Evolutionary conservation across 768 basidiomycete genomes (phyloP).

Genomic region (Chalciporus piperatus): DNA sequence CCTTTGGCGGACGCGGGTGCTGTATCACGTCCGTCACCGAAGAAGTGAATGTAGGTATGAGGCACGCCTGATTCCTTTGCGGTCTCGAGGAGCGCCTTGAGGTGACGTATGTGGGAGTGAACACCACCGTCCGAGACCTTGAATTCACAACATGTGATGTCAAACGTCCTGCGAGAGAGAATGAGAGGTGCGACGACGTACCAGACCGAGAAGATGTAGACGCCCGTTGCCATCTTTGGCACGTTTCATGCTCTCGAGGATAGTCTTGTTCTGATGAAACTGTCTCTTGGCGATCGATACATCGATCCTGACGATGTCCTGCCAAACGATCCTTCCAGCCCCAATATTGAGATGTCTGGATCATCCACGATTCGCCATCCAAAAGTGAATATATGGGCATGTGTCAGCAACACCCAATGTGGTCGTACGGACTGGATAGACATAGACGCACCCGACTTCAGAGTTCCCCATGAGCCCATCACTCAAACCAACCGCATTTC

Average conservation of each 20-base stretch:
- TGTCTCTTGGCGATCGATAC: constrained; percentile 85
- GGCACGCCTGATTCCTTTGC: constrained; percentile 85
- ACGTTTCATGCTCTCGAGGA: constrained; percentile 68
- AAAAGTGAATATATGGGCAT: too few relatives aligned
- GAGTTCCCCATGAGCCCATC: constrained; percentile 98
- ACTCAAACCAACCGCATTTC: constrained; percentile 86
- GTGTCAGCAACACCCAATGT: background rate
- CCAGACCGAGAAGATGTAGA: constrained; percentile 85
- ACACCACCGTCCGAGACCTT: constrained; percentile 94
- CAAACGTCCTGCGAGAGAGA: constrained; percentile 1
- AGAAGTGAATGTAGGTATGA: constrained; percentile 88
- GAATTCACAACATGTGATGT: background rate
- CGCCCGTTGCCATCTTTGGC: constrained; percentile 84
- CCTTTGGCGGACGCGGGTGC: constrained; percentile 79
- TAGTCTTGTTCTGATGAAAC: constrained; percentile 75
- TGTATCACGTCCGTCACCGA: constrained; percentile 94
- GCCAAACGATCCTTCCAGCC: constrained; percentile 94
- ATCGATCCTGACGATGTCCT: constrained; percentile 95
- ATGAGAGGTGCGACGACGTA: constrained; percentile 33
- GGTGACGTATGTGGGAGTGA: constrained; percentile 91
- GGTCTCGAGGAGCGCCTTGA: constrained; percentile 86
- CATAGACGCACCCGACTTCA: constrained; percentile 93
- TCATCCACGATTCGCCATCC: background rate
- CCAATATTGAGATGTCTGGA: constrained; percentile 94
- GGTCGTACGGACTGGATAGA: constrained; percentile 6